Evolutionary conservation across 31 red algal species (phyloP).

Genomic region (Pterothamnion heteromorphum): DNA sequence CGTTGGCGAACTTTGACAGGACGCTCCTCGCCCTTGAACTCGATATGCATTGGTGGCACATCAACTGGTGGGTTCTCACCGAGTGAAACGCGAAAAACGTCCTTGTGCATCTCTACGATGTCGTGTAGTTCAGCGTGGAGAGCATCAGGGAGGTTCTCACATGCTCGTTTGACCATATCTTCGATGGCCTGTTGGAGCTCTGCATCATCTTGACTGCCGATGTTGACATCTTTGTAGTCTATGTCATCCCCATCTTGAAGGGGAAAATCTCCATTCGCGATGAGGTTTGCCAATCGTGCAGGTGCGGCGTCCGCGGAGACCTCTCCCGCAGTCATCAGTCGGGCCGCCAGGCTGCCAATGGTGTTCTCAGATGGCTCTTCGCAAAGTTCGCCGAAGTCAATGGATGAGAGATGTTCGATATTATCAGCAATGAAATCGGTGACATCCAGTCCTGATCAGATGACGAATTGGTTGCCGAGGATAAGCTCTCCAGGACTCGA

Average conservation of each 20-base stretch:
- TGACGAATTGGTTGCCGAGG: constrained; percentile 40
- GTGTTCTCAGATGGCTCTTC: not conserved
- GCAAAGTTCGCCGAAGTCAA: constrained; percentile 37
- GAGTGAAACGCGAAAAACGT: not conserved
- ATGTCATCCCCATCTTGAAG: constrained; percentile 56
- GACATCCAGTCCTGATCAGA: constrained; percentile 35
- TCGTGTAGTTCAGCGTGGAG: not conserved
- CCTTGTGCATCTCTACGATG: not conserved
- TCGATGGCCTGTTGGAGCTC: constrained; percentile 26
- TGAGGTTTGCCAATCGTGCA: not conserved
- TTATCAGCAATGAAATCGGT: constrained; percentile 48
- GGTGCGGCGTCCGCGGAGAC: not conserved
- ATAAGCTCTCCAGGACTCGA: constrained; percentile 42
- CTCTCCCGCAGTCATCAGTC: constrained; percentile 7
- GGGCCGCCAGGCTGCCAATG: constrained; percentile 39
- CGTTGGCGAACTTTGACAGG: constrained; percentile 9
- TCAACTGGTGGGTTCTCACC: not conserved
- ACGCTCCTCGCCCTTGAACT: not conserved
- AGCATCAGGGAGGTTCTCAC: not conserved
- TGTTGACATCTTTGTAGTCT: constrained; percentile 57
- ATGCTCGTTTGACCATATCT: not conserved
- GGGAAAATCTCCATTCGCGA: constrained; percentile 29
- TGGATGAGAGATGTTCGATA: constrained; percentile 40
- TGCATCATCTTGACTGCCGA: not conserved
- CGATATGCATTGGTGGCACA: constrained; percentile 21